phyloP scores from a whole-genome alignment of 139 green algal genomes.

The Asterochloris erici region DNA sequence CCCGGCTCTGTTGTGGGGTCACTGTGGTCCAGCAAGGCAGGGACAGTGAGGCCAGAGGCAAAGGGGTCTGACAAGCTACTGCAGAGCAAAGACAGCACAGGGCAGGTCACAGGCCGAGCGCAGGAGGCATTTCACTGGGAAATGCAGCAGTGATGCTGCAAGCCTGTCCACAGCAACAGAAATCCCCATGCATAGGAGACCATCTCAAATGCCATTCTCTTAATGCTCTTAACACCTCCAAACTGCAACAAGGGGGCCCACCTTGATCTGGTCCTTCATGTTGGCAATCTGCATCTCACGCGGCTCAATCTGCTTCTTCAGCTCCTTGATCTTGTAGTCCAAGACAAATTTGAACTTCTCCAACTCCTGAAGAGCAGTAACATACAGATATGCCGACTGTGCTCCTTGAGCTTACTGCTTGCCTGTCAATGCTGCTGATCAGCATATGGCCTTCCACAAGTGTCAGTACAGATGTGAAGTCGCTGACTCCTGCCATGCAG shows the following conservation, averaged over 20 bases:
- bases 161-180: too few relatives aligned
- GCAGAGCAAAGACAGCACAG: too few relatives aligned
- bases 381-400: too few relatives aligned
- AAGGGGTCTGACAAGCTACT: too few relatives aligned
- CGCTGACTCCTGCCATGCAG: neutral
- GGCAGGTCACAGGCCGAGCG: too few relatives aligned
- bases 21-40: too few relatives aligned
- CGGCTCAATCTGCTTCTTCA: conserved; percentile 90
- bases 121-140: too few relatives aligned
- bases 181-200: too few relatives aligned
- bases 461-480: neutral
- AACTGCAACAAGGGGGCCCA: neutral
- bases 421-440: neutral
- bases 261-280: conserved; percentile 76
- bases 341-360: conserved; percentile 98
- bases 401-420: neutral
- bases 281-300: conserved; percentile 75
- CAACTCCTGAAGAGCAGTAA: conserved; percentile 61
- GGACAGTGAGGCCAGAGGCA: too few relatives aligned
- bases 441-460: neutral
- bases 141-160: neutral
- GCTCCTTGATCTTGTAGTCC: conserved; percentile 94
- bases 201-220: too few relatives aligned
- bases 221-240: too few relatives aligned
- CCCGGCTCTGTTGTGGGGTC: too few relatives aligned